These are phyloP conservation scores for Quercus berberidifolia DNA, from an alignment of 306 rosid species.

Conservation along the genomic window DNA sequence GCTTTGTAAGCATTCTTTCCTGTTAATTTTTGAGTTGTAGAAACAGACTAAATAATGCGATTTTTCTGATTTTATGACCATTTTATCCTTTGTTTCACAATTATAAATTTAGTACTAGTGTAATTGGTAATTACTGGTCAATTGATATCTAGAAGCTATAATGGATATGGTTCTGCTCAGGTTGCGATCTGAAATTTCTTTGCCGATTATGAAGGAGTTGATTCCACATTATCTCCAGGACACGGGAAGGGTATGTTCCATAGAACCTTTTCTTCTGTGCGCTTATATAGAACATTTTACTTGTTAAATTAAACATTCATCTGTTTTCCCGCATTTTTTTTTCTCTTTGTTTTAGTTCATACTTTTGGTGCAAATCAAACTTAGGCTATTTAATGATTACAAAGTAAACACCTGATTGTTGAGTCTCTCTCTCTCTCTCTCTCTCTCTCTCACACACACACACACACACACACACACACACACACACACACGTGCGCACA, in stretches of 20 bases:
- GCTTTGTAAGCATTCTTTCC: background rate
- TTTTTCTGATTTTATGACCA: background rate
- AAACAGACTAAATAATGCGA: background rate
- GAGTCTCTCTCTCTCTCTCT: background rate
- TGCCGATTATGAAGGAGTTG: conserved; percentile 90
- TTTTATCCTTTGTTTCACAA: background rate
- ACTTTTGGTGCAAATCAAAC: background rate
- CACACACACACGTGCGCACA: too few relatives aligned
- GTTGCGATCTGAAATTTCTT: conserved; percentile 87
- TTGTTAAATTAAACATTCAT: background rate
- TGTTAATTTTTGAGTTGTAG: background rate
- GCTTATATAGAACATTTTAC: conserved; percentile 3
- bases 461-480: background rate
- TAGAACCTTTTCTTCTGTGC: background rate
- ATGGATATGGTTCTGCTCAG: conserved; percentile 46
- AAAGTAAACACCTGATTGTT: background rate
- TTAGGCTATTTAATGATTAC: background rate
- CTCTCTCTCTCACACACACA: too few relatives aligned
- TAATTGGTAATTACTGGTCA: background rate
- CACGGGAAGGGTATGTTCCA: conserved; percentile 66
- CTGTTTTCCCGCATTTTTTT: background rate
- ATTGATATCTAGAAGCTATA: conserved; percentile 17
- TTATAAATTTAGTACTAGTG: background rate
- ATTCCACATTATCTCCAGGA: conserved; percentile 98
- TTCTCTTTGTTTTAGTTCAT: background rate